Evolutionary conservation across 257 asterid genomes (phyloP).

Genomic region (Nicotiana paniculata): DNA sequence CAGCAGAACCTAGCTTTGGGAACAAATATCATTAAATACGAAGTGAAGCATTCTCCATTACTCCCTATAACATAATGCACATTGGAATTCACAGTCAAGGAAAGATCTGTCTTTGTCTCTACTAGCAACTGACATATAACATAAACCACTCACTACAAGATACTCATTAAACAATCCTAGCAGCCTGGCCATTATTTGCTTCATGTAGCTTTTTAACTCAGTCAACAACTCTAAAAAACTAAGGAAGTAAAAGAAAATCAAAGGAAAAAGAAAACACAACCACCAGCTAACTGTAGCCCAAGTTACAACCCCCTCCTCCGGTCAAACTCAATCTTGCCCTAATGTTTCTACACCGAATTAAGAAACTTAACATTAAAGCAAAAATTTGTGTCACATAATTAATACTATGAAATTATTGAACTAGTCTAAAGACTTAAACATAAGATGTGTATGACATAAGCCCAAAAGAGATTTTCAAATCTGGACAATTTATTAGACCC

Average conservation of each 20-base stretch:
- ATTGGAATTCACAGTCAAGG: conserved; percentile 44
- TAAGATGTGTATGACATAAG: neutral
- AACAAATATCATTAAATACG: conserved; percentile 22
- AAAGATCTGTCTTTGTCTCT: conserved; percentile 49
- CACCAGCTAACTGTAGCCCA: no score
- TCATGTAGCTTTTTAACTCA: conserved; percentile 8
- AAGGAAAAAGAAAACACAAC: neutral
- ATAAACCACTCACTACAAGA: conserved; percentile 52
- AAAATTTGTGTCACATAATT: no score
- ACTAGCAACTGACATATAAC: conserved; percentile 37
- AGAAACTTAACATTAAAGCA: no score
- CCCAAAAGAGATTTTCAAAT: neutral
- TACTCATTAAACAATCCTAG: conserved; percentile 32
- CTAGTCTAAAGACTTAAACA: no score
- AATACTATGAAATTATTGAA: no score
- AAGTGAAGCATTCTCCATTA: conserved; percentile 17
- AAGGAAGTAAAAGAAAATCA: neutral
- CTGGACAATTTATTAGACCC: conserved; percentile 5
- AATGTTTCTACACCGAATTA: no score
- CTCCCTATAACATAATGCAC: conserved; percentile 33
- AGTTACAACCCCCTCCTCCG: no score
- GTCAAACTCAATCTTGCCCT: no score
- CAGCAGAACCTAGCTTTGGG: conserved; percentile 26
- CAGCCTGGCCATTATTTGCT: conserved; percentile 20
- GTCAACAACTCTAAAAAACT: conserved; percentile 11